Percentiles rank a stretch among this genome's conserved stretches.
Evolutionary conservation across 2,329 filamentous ascomycete species (phyloP).

Genomic region (Aspergillus texensis): DNA sequence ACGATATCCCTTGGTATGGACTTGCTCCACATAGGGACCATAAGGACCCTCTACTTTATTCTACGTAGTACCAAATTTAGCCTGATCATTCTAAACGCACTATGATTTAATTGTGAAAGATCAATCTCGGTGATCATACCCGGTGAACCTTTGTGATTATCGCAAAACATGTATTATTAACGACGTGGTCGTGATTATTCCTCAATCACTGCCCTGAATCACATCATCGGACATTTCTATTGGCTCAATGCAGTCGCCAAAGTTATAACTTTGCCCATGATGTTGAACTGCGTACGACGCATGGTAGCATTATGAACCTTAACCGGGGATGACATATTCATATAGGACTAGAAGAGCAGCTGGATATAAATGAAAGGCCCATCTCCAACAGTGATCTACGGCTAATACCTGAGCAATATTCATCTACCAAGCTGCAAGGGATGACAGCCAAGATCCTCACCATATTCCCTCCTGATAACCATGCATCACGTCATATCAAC

Average conservation of each 20-base stretch:
- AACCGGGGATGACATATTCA: not conserved
- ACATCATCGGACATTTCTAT: conserved; percentile 9
- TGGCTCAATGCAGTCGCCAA: not conserved
- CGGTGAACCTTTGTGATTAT: not conserved
- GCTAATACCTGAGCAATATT: not conserved
- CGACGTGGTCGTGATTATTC: not conserved
- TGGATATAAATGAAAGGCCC: not conserved
- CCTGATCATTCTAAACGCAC: not conserved
- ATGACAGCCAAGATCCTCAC: not conserved
- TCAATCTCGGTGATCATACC: not conserved
- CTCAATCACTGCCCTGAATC: conserved; percentile 8
- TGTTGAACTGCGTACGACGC: not conserved
- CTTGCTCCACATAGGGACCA: not conserved
- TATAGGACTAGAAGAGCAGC: not conserved
- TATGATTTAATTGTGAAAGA: not conserved
- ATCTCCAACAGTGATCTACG: not conserved
- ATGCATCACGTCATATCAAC: conserved; percentile 35
- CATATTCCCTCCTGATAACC: not conserved
- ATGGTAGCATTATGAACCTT: not conserved
- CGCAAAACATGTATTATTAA: not conserved
- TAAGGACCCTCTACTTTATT: not conserved
- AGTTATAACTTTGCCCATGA: not conserved
- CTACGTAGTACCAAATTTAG: not conserved
- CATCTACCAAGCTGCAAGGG: not conserved
- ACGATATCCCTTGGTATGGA: not conserved